Conservation (phyloP, 345 rosid species). For the Streptanthus diversifolius region DNA sequence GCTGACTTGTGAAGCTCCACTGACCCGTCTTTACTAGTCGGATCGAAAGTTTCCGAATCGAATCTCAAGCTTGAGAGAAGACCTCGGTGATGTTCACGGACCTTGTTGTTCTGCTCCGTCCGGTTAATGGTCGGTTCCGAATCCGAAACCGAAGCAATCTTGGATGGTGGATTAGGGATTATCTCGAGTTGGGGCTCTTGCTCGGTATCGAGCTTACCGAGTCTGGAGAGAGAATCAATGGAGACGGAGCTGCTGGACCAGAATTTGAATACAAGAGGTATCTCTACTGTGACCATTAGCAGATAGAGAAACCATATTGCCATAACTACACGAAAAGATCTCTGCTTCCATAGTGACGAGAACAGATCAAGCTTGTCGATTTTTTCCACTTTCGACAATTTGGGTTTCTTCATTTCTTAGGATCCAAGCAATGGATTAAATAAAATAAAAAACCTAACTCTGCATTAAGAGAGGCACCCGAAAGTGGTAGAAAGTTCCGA, state of each 20-base stretch:
- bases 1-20: conserved; percentile 78
- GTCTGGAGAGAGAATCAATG: conserved; percentile 46
- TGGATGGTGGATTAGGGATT: conserved; percentile 59
- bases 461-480: background rate
- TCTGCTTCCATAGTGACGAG: conserved; percentile 51
- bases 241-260: conserved; percentile 44
- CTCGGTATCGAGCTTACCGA: conserved; percentile 46
- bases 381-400: conserved; percentile 41
- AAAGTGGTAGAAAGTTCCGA: background rate
- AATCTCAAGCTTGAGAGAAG: conserved; percentile 60
- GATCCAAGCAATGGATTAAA: conserved; percentile 25
- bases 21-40: conserved; percentile 52
- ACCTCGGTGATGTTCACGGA: conserved; percentile 21
- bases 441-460: background rate
- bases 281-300: conserved; percentile 61
- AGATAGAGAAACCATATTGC: conserved; percentile 53
- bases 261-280: conserved; percentile 71
- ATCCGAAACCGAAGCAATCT: conserved; percentile 38
- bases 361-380: conserved; percentile 43
- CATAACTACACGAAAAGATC: conserved; percentile 65
- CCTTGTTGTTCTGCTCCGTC: conserved; percentile 29
- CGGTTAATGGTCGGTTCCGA: conserved; percentile 19
- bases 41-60: conserved; percentile 51
- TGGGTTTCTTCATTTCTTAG: conserved; percentile 58
- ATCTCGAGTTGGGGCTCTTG: conserved; percentile 37